phyloP scores from a whole-genome alignment of 495 filamentous ascomycete species.

The Delitschia confertaspora region DNA sequence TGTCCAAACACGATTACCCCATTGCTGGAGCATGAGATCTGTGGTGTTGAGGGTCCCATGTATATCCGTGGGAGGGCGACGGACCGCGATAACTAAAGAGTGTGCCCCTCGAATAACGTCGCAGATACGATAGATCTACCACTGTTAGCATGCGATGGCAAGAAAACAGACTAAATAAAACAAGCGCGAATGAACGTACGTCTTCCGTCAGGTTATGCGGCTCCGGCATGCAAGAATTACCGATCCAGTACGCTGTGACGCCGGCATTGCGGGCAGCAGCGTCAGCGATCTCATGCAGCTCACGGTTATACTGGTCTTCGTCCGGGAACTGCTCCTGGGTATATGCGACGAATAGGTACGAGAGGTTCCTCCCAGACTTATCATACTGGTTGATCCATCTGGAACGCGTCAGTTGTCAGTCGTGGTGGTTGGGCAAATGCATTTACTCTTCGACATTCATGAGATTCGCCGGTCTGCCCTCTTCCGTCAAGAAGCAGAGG shows the following conservation, averaged over 20 bases:
- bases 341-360: slow-evolving; percentile 31
- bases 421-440: background rate
- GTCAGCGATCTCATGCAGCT: slow-evolving; percentile 28
- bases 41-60: slow-evolving; percentile 1
- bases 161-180: background rate
- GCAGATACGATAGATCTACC: slow-evolving; percentile 35
- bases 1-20: slow-evolving; percentile 43
- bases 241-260: slow-evolving; percentile 35
- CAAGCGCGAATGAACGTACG: slow-evolving; percentile 3
- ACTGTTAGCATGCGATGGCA: background rate
- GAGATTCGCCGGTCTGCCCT: slow-evolving; percentile 1
- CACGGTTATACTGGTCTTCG: slow-evolving; percentile 15
- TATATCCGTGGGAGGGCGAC: slow-evolving; percentile 4
- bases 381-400: slow-evolving; percentile 26
- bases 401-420: background rate
- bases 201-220: slow-evolving; percentile 14
- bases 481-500: slow-evolving; percentile 17
- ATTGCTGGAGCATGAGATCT: slow-evolving; percentile 28
- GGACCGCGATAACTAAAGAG: slow-evolving; percentile 30
- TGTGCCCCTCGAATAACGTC: slow-evolving; percentile 37
- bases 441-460: slow-evolving; percentile 20
- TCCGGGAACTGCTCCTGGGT: slow-evolving; percentile 28
- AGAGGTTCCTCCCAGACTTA: slow-evolving; percentile 10
- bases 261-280: slow-evolving; percentile 31
- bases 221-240: slow-evolving; percentile 18